Evolutionary conservation across 768 basidiomycete species (phyloP), one percentile per base, ranked within the genome.

Genomic region (Russula sp.): DNA sequence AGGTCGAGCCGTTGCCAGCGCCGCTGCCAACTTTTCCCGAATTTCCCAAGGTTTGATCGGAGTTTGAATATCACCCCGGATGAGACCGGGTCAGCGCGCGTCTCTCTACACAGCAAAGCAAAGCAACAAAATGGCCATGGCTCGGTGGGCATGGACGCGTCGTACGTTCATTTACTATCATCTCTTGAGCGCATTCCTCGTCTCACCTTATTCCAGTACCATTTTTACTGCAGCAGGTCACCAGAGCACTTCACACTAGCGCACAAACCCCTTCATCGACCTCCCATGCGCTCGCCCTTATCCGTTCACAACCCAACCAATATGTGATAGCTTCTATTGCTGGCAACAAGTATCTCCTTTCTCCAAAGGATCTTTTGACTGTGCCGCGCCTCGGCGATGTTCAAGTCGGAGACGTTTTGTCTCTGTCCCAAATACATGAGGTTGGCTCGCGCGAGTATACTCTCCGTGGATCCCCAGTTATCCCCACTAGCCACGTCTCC

Each of bases 391-490:
- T 99, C 54, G 89, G 88, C 70, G 87, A 90, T 71, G 85, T 89
- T 64, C 80, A 82, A 49, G 89, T 97, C 58, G 97, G 97, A 31
- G 91, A 96, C 70, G 79, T 88, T 50, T 81, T 98, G 59, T 76
- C 80, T 6, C 83, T 99, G 55, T 87, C 89, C 68, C 80, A 94
- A 68, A 88, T 99, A 62, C 86, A 95, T 71, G 96, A 98, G 75
- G 83, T 98, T 55, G 97, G 97, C 68, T 95, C 94, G 55, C 86
- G 95, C 68, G 94, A 98, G 74, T 98, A 88, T 77, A 94, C 93
- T 34, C 79, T 99, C 35, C 87, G 91, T 61, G 86, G 91, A 50
- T 83, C 84, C 69, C 87, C 92, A 1, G 75, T 78, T 70, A 81
- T 97, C 42, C 84, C 90, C 0, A 70, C 82, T 6, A 77, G 79